Conservation (phyloP, 495 filamentous ascomycete genomes). For the Endocarpon pusillum region DNA sequence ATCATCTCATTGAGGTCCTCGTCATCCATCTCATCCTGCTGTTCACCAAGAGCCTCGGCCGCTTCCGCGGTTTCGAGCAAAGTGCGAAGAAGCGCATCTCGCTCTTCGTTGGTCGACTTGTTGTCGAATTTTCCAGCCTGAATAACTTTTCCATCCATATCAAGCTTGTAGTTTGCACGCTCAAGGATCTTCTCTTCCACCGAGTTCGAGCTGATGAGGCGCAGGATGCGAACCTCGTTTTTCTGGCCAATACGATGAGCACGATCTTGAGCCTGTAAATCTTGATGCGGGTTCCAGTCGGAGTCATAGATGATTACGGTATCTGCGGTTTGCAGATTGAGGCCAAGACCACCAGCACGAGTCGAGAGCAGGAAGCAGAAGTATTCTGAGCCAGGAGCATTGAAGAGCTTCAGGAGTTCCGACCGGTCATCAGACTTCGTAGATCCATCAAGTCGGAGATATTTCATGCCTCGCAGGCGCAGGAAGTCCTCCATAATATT, state of each 20-base stretch:
- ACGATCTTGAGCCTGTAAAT: constrained; percentile 97
- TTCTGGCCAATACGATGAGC: constrained; percentile 99
- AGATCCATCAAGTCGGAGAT: constrained; percentile 84
- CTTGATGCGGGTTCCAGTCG: constrained; percentile 99
- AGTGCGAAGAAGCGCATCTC: constrained; percentile 84
- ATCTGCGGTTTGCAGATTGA: constrained; percentile 93
- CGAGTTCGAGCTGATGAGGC: constrained; percentile 88
- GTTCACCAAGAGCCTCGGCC: constrained; percentile 61
- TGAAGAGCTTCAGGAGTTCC: constrained; percentile 73
- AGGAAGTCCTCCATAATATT: constrained; percentile 99
- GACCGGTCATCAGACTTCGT: constrained; percentile 97
- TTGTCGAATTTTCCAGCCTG: constrained; percentile 99
- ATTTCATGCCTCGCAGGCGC: constrained; percentile 60
- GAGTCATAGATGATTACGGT: constrained; percentile 99
- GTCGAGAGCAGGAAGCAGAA: constrained; percentile 99
- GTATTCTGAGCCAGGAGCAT: constrained; percentile 73
- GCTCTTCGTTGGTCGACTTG: constrained; percentile 95
- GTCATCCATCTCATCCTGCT: constrained; percentile 87
- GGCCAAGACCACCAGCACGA: constrained; percentile 89
- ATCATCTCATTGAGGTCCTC: constrained; percentile 87
- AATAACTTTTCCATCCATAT: constrained; percentile 99
- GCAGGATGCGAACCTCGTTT: constrained; percentile 93
- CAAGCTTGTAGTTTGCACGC: constrained; percentile 90
- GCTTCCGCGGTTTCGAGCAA: constrained; percentile 80
- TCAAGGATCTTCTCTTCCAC: constrained; percentile 98